Evolutionary conservation across 192 early-diverging fungal genomes (phyloP).

Genomic region (Linnemannia exigua): DNA sequence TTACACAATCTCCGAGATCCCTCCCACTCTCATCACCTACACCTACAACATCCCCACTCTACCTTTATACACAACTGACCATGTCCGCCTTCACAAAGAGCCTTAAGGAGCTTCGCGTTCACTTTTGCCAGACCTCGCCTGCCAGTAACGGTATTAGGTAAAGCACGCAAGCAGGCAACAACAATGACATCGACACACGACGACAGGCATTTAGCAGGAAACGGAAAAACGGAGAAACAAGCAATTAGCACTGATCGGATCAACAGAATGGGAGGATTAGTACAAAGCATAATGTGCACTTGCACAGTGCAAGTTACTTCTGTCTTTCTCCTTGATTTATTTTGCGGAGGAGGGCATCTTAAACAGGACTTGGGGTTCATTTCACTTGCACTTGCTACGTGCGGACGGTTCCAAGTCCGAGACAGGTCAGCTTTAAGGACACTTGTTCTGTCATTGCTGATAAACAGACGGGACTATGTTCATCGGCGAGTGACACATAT

Average conservation of each 20-base stretch:
- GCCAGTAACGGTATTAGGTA: conserved; percentile 88
- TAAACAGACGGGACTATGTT: neutral
- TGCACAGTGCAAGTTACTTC: no score
- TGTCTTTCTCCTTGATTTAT: no score
- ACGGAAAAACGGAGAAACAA: no score
- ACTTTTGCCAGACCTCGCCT: conserved; percentile 85
- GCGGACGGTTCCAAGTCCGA: no score
- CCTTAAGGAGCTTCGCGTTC: conserved; percentile 92
- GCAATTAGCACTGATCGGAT: no score
- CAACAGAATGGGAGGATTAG: no score
- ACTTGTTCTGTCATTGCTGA: no score
- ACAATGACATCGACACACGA: neutral
- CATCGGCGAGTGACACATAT: neutral
- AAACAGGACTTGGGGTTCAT: no score
- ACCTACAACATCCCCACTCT: conserved; percentile 24
- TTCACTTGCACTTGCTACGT: no score
- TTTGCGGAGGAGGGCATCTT: no score
- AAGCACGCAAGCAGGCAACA: neutral
- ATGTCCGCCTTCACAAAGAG: conserved; percentile 68
- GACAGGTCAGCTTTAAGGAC: no score
- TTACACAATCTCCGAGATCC: neutral
- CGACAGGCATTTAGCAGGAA: neutral
- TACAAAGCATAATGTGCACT: no score
- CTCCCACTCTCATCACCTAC: neutral
- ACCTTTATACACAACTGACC: neutral